phyloP scores from a whole-genome alignment of 2,329 filamentous ascomycete genomes.

The Neodidymelliopsis sp. region DNA sequence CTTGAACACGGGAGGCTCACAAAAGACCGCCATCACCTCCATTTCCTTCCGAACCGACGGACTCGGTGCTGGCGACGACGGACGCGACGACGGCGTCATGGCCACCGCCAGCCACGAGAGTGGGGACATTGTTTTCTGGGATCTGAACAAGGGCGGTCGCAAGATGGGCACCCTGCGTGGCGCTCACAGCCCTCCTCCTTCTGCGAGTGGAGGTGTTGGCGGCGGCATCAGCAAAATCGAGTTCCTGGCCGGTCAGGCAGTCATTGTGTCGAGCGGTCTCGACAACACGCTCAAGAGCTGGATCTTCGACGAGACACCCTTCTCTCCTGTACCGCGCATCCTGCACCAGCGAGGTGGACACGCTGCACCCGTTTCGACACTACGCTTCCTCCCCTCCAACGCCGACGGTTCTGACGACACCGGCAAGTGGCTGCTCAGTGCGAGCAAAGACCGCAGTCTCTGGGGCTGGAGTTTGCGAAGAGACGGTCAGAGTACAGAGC shows the following conservation, averaged over 20 bases:
- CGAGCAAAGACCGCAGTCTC: constrained; percentile 85
- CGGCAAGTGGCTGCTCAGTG: constrained; percentile 94
- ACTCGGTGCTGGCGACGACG: constrained; percentile 85
- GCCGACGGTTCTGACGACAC: constrained; percentile 88
- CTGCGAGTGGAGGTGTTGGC: constrained; percentile 60
- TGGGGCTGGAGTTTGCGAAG: constrained; percentile 97
- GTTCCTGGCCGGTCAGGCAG: constrained; percentile 87
- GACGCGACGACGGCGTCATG: constrained; percentile 86
- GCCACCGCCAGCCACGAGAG: constrained; percentile 80
- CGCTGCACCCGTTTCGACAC: constrained; percentile 80
- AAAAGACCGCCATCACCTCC: constrained; percentile 72
- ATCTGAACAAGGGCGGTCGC: constrained; percentile 86
- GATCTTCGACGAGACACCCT: constrained; percentile 94
- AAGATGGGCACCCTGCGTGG: constrained; percentile 86
- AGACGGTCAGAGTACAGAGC: constrained; percentile 90
- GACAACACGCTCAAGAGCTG: constrained; percentile 96
- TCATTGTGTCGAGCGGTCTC: constrained; percentile 86
- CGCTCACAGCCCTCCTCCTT: constrained; percentile 80
- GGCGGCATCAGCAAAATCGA: constrained; percentile 87
- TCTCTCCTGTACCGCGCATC: constrained; percentile 83
- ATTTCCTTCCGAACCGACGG: constrained; percentile 93
- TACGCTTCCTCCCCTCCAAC: constrained; percentile 85
- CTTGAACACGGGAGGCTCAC: constrained; percentile 69
- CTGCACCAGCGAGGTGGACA: constrained; percentile 89
- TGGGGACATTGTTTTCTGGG: constrained; percentile 95